phyloP scores from a whole-genome alignment of 2,329 filamentous ascomycete species.

The Aquanectria penicillioides region DNA sequence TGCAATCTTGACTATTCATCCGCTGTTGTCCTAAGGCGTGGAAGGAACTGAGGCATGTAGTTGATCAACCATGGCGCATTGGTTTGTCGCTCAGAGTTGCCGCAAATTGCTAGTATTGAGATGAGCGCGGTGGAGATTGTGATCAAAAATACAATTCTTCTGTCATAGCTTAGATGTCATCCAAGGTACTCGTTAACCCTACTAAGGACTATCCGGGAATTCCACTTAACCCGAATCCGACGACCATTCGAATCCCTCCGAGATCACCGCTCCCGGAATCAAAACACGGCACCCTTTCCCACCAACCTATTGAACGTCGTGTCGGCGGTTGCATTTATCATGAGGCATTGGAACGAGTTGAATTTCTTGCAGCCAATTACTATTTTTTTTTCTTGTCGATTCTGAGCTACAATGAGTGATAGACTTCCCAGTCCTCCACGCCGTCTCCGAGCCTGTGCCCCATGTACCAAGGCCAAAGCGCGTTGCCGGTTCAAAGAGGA shows the following conservation, averaged over 20 bases:
- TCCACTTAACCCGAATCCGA: neutral
- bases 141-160: neutral
- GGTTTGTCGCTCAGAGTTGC: no score
- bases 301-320: no score
- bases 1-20: no score
- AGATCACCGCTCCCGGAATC: no score
- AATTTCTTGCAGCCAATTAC: neutral
- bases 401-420: conserved; percentile 20
- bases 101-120: no score
- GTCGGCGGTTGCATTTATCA: no score
- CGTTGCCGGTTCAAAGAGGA: conserved; percentile 42
- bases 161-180: neutral
- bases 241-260: no score
- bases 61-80: no score
- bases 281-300: no score
- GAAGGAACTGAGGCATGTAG: no score
- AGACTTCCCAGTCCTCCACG: conserved; percentile 41
- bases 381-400: neutral
- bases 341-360: no score
- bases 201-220: neutral
- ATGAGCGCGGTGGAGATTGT: neutral
- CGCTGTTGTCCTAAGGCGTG: no score
- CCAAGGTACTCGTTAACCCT: neutral
- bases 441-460: conserved; percentile 43
- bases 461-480: conserved; percentile 43